Evolutionary conservation across 495 filamentous ascomycete genomes (phyloP).

Genomic region (Penicillium waksmanii): DNA sequence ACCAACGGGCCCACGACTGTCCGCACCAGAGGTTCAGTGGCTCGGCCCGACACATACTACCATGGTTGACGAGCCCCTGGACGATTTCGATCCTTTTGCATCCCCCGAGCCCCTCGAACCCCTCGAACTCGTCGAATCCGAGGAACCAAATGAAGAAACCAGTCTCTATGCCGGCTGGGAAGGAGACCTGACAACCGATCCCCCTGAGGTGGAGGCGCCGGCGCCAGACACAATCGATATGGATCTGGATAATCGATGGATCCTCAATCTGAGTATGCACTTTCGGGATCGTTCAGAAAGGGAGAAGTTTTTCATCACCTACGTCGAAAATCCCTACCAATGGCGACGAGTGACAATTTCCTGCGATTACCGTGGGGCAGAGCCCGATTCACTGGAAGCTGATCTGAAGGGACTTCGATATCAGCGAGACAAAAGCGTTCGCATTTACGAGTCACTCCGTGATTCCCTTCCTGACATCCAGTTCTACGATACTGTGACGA

Average conservation of each 20-base stretch:
- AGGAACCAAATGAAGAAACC: constrained; percentile 27
- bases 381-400: constrained; percentile 79
- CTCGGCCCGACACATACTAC: constrained; percentile 40
- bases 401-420: constrained; percentile 78
- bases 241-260: constrained; percentile 90
- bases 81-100: constrained; percentile 16
- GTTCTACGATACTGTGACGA: constrained; percentile 95
- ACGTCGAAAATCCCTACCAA: constrained; percentile 73
- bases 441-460: constrained; percentile 94
- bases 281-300: constrained; percentile 93
- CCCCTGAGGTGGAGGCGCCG: constrained; percentile 27
- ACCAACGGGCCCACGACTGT: constrained; percentile 46
- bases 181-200: constrained; percentile 27
- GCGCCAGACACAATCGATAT: constrained; percentile 65
- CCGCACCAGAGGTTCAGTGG: constrained; percentile 54
- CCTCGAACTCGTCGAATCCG: constrained; percentile 10
- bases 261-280: constrained; percentile 97
- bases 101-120: not conserved
- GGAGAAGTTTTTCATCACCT: constrained; percentile 99
- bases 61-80: constrained; percentile 36
- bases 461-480: constrained; percentile 89
- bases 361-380: constrained; percentile 85
- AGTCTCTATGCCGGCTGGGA: constrained; percentile 32
- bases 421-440: constrained; percentile 92
- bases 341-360: constrained; percentile 94